Percentiles rank a stretch among this genome's conserved stretches.
These are phyloP conservation scores for Strigomonas culicis DNA, from an alignment of 208 protist species.

Conservation along the genomic window DNA sequence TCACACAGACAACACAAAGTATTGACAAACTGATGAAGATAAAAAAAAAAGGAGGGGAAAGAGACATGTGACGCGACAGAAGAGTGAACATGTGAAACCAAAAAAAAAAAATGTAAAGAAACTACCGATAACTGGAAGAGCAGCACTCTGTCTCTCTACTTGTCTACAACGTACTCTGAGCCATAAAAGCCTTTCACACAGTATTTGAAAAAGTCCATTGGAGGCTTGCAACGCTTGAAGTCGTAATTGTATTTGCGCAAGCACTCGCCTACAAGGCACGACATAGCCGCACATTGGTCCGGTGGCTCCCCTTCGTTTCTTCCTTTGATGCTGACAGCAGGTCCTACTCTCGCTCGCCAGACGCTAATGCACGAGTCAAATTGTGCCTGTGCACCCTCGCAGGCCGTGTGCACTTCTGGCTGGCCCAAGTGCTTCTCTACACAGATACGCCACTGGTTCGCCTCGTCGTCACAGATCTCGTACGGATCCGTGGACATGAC, in stretches of 20 bases:
- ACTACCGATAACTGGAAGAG: conserved; percentile 4
- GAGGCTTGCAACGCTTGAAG: conserved; percentile 63
- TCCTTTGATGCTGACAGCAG: conserved; percentile 44
- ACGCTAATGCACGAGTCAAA: conserved; percentile 60
- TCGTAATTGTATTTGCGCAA: conserved; percentile 71
- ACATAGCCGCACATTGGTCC: conserved; percentile 68
- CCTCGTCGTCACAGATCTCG: conserved; percentile 52
- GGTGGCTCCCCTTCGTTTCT: conserved; percentile 76
- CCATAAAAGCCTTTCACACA: conserved; percentile 80
- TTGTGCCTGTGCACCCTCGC: conserved; percentile 14
- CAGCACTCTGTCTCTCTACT: background rate
- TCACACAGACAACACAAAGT: too few species aligned
- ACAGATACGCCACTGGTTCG: conserved; percentile 55
- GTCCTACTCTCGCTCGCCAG: conserved; percentile 48
- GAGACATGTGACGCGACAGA: conserved; percentile 5
- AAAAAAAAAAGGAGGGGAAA: background rate
- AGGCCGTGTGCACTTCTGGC: conserved; percentile 26
- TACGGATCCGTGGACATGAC: background rate
- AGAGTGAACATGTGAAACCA: conserved; percentile 11
- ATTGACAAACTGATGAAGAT: background rate
- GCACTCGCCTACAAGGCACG: conserved; percentile 69
- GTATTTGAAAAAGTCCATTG: conserved; percentile 76
- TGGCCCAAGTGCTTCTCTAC: conserved; percentile 49
- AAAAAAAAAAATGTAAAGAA: conserved; percentile 11
- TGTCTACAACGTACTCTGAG: conserved; percentile 47